A percentile compares a stretch with the other conserved stretches of the same genome.
Evolutionary conservation across 805 yeast species (phyloP).

Genomic region (Zygosaccharomyces rouxii): DNA sequence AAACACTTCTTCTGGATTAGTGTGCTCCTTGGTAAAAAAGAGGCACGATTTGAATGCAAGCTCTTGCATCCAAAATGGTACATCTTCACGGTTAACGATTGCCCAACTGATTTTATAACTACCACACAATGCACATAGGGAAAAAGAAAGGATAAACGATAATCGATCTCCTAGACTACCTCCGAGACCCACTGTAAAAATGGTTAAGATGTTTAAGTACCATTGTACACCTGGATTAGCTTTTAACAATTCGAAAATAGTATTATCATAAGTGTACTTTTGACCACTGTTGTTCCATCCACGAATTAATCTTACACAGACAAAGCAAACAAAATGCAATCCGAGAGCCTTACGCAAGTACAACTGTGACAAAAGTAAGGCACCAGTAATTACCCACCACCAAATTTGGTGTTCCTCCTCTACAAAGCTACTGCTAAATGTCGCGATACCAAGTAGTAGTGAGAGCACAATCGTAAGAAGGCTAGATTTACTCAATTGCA

Average conservation of each 20-base stretch:
- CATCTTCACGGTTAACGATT: constrained; percentile 47
- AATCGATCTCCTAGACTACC: constrained; percentile 25
- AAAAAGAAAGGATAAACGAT: constrained; percentile 44
- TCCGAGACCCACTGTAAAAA: constrained; percentile 27
- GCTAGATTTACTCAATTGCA: constrained; percentile 3
- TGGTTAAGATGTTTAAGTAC: constrained; percentile 44
- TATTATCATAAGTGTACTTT: constrained; percentile 54
- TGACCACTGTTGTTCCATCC: constrained; percentile 93
- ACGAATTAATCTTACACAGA: constrained; percentile 54
- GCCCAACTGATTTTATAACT: constrained; percentile 54
- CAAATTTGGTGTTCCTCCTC: constrained; percentile 96
- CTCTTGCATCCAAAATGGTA: constrained; percentile 40
- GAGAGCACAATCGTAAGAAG: constrained; percentile 26
- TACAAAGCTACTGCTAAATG: constrained; percentile 83
- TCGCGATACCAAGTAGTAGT: constrained; percentile 45
- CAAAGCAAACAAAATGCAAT: constrained; percentile 18
- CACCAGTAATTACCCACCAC: constrained; percentile 69
- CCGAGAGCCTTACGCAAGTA: constrained; percentile 6
- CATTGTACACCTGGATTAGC: constrained; percentile 40
- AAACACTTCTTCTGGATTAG: constrained; percentile 23
- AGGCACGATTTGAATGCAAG: constrained; percentile 19
- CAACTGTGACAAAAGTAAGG: constrained; percentile 12
- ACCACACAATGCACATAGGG: constrained; percentile 44
- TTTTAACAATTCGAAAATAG: constrained; percentile 44
- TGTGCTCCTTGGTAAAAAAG: constrained; percentile 5